Evolutionary conservation across 23 red algal genomes (phyloP).

Genomic region (Gracilaria caudata): DNA sequence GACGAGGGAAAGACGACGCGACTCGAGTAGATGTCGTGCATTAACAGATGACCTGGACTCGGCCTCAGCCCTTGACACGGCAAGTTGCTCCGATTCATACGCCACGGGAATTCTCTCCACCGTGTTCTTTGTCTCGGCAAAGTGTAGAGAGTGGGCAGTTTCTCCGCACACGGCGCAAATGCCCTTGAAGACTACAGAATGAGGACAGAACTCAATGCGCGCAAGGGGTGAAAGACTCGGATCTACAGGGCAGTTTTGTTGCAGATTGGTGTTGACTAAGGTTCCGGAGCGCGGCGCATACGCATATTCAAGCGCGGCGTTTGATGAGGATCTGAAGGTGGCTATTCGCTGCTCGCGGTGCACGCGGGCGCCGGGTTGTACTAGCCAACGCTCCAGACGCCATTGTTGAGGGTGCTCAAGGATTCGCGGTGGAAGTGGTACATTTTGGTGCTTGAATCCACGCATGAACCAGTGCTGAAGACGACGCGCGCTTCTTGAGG

Average conservation of each 20-base stretch:
- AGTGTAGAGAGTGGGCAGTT: slow-evolving; percentile 54
- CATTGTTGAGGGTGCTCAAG: slow-evolving; percentile 29
- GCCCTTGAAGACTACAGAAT: slow-evolving; percentile 80
- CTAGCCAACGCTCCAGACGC: slow-evolving; percentile 53
- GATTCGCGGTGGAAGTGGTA: slow-evolving; percentile 26
- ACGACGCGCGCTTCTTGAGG: no score
- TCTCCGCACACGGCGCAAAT: slow-evolving; percentile 82
- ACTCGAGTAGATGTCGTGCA: slow-evolving; percentile 64
- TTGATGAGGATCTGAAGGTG: slow-evolving; percentile 24
- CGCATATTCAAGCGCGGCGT: slow-evolving; percentile 49
- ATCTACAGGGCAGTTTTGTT: slow-evolving; percentile 6
- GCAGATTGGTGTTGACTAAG: slow-evolving; percentile 6
- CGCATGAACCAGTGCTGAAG: slow-evolving; percentile 31
- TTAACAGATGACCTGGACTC: slow-evolving; percentile 59
- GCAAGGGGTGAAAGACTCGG: slow-evolving; percentile 22
- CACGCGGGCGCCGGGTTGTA: slow-evolving; percentile 14
- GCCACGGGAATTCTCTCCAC: slow-evolving; percentile 61
- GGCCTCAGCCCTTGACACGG: slow-evolving; percentile 73
- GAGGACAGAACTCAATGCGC: slow-evolving; percentile 74
- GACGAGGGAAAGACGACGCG: slow-evolving; percentile 84
- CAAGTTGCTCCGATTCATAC: slow-evolving; percentile 47
- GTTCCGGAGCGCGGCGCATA: slow-evolving; percentile 46
- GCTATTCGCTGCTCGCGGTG: slow-evolving; percentile 57
- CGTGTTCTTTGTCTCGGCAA: slow-evolving; percentile 46
- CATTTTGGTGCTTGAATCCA: slow-evolving; percentile 34